Evolutionary conservation across 768 basidiomycete genomes (phyloP).

Genomic region (Suillus clintonianus): DNA sequence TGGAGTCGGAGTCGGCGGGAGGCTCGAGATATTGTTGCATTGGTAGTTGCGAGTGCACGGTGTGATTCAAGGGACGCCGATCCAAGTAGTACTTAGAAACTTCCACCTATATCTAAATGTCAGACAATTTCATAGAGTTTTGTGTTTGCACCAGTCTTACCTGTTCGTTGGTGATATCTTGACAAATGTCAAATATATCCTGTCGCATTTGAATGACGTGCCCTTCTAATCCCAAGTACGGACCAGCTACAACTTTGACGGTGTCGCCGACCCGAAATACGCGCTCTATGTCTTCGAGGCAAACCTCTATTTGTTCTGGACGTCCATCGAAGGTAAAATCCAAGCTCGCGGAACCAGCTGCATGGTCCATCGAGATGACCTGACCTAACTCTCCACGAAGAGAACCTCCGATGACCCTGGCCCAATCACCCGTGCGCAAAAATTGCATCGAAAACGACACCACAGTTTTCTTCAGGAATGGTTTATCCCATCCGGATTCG

Average conservation of each 20-base stretch:
- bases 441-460: background rate
- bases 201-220: background rate
- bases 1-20: no score
- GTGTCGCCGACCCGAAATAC: background rate
- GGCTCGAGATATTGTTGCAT: background rate
- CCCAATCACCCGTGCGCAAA: background rate
- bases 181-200: background rate
- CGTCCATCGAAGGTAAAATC: background rate
- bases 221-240: background rate
- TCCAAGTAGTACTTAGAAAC: background rate
- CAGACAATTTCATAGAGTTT: no score
- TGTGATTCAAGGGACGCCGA: background rate
- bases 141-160: background rate
- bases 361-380: background rate
- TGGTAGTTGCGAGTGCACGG: background rate
- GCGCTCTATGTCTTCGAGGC: background rate
- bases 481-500: background rate
- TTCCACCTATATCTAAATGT: no score
- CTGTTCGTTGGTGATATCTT: background rate
- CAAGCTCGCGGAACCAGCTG: background rate
- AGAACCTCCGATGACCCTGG: background rate
- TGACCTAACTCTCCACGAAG: background rate
- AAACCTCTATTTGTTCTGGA: background rate
- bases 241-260: background rate
- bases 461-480: background rate